Base-by-base conservation (phyloP, 2,329 filamentous ascomycete genomes). In the Ilyonectria destructans region DNA sequence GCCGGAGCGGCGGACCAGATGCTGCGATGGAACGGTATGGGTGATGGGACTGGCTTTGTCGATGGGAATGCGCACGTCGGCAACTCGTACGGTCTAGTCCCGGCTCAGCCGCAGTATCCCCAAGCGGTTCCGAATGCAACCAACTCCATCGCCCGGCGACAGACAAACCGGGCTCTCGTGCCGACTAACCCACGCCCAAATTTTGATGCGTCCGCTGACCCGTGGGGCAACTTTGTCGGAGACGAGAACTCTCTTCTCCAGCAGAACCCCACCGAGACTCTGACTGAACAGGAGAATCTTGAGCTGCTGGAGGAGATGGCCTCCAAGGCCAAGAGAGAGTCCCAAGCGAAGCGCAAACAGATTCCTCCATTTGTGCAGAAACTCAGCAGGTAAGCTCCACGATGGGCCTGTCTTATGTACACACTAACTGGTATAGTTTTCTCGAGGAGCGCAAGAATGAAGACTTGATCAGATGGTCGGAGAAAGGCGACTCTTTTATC, bases 341-440 rank as follows among this genome's bases (percentile, higher is more conserved):
- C 95, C 0, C 93, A 95, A 79, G 88, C 92, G 17, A 98, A 97
- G 82, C 88, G 95, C 76, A 98, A 98, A 82, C 93, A 97, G 77
- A 98, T 99, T 12, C 96, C 96, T 1, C 96, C 96, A 0, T 99
- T 99, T 85, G 95, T 99, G 49, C 95, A 98, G 81, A 99, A 99
- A 80, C 84, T 99, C 62, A 97, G 95, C 90, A 98, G 96, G 96
- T 97, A 85, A 83, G 89, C 17, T 45, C 17, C 4, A 6, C 9
- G 3, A 2, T 6, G 2, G 31, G 55, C 67, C n/a, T 46, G 2
- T 9, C 15, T 12, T 51, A 58, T 58, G 33, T 15, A 37, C 29
- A 62, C 57, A 58, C 76, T 81, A 65, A 81, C 72, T 23, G 10
- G 0, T 33, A n/a, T 35, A 31, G 96, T 80, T 99, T 98, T 77